These are phyloP conservation scores for Chlorella ohadii DNA, from an alignment of 139 green algal species.

Conservation along the genomic window DNA sequence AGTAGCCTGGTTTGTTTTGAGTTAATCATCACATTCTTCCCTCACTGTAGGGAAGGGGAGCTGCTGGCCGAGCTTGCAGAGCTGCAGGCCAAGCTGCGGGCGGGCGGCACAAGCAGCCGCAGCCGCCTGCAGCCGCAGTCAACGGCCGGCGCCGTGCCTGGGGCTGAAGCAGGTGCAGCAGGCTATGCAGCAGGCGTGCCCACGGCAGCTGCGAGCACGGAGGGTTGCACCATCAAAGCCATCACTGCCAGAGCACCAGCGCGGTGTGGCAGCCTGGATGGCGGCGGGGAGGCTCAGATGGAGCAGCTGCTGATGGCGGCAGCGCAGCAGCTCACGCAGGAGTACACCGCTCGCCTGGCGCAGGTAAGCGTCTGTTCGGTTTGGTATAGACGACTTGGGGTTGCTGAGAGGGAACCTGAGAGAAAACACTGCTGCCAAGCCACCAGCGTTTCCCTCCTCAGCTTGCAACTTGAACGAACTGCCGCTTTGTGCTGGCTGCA, in stretches of 20 bases:
- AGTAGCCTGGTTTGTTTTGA: too few relatives aligned
- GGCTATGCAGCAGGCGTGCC: too few relatives aligned
- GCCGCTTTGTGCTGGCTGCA: background rate
- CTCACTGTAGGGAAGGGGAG: conserved; percentile 28
- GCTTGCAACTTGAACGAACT: too few relatives aligned
- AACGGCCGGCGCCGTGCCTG: background rate
- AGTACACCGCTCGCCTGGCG: background rate
- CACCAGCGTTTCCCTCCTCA: too few relatives aligned
- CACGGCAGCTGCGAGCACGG: background rate
- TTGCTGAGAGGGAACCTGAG: too few relatives aligned
- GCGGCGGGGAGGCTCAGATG: background rate
- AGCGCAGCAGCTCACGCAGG: background rate
- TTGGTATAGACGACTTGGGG: too few relatives aligned
- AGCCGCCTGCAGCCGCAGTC: background rate
- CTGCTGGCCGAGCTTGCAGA: conserved; percentile 8
- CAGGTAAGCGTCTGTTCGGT: conserved; percentile 2
- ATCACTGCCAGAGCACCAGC: background rate
- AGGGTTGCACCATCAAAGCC: too few relatives aligned
- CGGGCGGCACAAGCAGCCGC: background rate
- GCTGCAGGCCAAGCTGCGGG: background rate
- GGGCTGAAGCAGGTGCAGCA: background rate
- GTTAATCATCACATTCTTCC: too few relatives aligned
- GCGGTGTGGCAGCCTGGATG: too few relatives aligned
- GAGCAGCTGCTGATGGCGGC: conserved; percentile 22
- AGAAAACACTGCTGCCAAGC: too few relatives aligned